Base-by-base conservation (phyloP, 164 flowering plant genomes). In the Umbilicus rupestris region DNA sequence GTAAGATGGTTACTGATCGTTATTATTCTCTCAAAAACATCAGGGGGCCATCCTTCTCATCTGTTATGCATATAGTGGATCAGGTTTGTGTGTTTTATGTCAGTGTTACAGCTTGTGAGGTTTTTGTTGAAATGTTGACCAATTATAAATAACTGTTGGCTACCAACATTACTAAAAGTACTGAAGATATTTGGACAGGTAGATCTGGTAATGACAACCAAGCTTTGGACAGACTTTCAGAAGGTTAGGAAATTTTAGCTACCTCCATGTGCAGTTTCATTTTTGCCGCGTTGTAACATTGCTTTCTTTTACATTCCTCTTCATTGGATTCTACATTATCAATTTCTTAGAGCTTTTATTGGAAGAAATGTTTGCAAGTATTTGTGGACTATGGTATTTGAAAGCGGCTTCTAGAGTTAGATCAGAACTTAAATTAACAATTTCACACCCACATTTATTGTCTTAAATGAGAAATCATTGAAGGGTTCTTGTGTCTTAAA, bases 11-110 rank as follows among this genome's bases (percentile, higher is more conserved):
- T 37, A 33, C 37, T 47, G 4, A 46, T 39, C 16, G 22, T 46
- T 3, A 12, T 41, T 58, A 39, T 19, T 37, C 68, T 66, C 50
- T 58, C 39, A 9, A 30, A 66, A 46, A 46, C 69, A 65, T 68
- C 82, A 83, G 86, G 84, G 84, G 19, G 72, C 82, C 17, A 30
- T 83, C 35, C 80, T 83, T 70, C 73, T 83, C 16, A 59, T 83
- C 70, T 71, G 70, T 47, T 83, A 80, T 69, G 41, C 68, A 14
- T 77, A 74, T 60, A 75, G 72, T 52, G 80, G 78, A 9, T 76
- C 84, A 78, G 84, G 86, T 83, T 19, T 63, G 81, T 71, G 24
- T 66, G 28, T 42, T 49, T 29, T 33, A 14, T 20, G 1, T 47
- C 44, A 35, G 44, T 7, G 35, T 20, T 30, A 35, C 15, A 19